Evolutionary conservation across 164 flowering plant genomes (phyloP), one percentile per base, ranked within the genome.

Genomic region (Piper longum): DNA sequence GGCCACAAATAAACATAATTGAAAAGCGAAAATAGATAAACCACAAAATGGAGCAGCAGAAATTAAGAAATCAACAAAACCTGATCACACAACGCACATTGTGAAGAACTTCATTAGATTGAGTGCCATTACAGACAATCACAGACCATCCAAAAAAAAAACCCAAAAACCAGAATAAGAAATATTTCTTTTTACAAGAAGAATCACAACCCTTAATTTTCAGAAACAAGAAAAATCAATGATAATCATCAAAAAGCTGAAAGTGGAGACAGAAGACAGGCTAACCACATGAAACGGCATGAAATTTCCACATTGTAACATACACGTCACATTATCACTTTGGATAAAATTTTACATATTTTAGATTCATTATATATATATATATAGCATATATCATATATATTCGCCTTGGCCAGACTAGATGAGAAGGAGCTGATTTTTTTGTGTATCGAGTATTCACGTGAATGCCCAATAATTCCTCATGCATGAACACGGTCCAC

Each of bases 391-490:
- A 40, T 56, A 55, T 66, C 60, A 66, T 67, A 41, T 58, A 45
- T 65, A 67, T 66, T 26, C 41, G 62, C 58, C 36, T 62, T 62
- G 17, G 13, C 51, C 54, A 17, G 48, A 60, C 48, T n/a, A 39
- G 16, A 26, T 41, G 17, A 16, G 51, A 64, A 64, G 40, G 45
- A 64, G 64, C 66, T 45, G 58, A 61, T 60, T 62, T 64, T 64
- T 42, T 51, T 64, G 63, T 64, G 72, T 74, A 56, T 67, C 7
- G 36, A 26, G 36, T 26, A 26, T 68, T 75, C 96, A 84, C 81
- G 90, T 85, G 92, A 85, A 86, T 54, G 77, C 63, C 72, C 88
- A 82, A 85, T 85, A 86, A 88, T 83, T 48, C 81, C 76, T 78
- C 84, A 82, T 86, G 90, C 87, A 79, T 70, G n/a, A 67, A 84